Evolutionary conservation across 306 rosid species (phyloP).

Genomic region (Gillenia trifoliata): DNA sequence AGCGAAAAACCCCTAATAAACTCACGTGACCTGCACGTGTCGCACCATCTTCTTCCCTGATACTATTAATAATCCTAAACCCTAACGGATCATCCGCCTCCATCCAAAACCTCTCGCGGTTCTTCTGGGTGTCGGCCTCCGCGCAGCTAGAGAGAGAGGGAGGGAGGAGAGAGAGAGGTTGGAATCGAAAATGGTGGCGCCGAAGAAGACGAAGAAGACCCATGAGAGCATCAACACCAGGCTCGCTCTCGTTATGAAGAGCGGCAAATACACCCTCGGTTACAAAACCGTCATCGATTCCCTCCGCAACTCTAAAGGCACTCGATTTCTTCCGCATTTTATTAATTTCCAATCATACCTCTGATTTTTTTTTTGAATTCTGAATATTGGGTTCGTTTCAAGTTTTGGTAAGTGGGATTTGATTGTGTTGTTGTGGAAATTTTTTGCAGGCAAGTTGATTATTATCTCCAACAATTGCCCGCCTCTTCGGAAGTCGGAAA

Average conservation of each 20-base stretch:
- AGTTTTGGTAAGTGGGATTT: neutral
- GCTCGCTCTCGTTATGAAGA: constrained; percentile 42
- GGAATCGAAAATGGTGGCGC: neutral
- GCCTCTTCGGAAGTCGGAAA: constrained; percentile 37
- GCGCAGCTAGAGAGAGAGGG: too few species aligned
- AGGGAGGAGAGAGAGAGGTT: neutral
- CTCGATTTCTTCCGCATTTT: neutral
- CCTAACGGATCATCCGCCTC: too few species aligned
- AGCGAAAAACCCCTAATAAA: neutral
- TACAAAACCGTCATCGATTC: constrained; percentile 43
- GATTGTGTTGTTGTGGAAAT: neutral
- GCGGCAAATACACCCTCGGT: constrained; percentile 39
- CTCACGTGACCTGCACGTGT: neutral
- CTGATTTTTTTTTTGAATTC: neutral
- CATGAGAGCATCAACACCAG: constrained; percentile 41
- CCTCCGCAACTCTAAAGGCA: constrained; percentile 38
- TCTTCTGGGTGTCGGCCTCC: too few species aligned
- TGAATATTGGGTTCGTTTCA: neutral
- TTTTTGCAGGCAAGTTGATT: constrained; percentile 40
- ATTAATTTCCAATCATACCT: neutral
- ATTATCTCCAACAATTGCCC: constrained; percentile 43
- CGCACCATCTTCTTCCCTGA: neutral
- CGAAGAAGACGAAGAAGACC: constrained; percentile 39
- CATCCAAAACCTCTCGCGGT: too few species aligned
- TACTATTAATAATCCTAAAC: too few species aligned